Base-by-base conservation (phyloP, 306 rosid species). In the Trifolium subterraneum region DNA sequence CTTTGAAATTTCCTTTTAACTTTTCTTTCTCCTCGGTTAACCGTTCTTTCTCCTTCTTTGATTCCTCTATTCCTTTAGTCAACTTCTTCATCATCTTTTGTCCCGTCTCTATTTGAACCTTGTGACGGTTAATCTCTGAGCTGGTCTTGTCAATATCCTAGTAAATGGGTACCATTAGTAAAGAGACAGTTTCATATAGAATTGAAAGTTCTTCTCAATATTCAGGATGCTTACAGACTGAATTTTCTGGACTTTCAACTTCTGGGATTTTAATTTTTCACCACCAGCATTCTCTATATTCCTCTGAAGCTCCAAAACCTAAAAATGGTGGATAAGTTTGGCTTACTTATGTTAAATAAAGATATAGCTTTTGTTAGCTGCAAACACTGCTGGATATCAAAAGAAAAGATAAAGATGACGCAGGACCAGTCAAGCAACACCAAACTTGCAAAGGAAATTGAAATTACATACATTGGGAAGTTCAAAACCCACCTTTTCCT, bases 271-370 rank as follows among this genome's bases (percentile, higher is more conserved):
- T 78, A 94, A 74, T 60, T 84, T 91, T 79, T 90, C 93, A 25
- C 97, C 98, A 19, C 96, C 98, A 67, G 96, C 91, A 82, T 91
- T 91, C 86, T 94, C 98, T 70, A 91, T 88, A 70, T 79, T 84
- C 70, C 72, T 87, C 84, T 94, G 98, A 78, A 94, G 92, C 79
- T 88, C 86, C 70, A 52, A 69, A 62, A 92, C 97, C 98, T 94
- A 73, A 18, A 77, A 78, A 60, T 73, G 62, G 12, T 65, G n/a
- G 59, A 72, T 19, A 16, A 41, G 50, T 56, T 50, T 72, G 63
- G 50, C 25, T 45, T 86, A 27, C 31, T 72, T 6, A 72, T 71
- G 55, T 66, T 74, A 78, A 76, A 65, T 12, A 72, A 31, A 23
- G 35, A 36, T 22, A 54, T 65, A 71, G 20, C 64, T 4, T 16